phyloP scores from a whole-genome alignment of 495 filamentous ascomycete genomes.

The Ascobolus immersus region DNA sequence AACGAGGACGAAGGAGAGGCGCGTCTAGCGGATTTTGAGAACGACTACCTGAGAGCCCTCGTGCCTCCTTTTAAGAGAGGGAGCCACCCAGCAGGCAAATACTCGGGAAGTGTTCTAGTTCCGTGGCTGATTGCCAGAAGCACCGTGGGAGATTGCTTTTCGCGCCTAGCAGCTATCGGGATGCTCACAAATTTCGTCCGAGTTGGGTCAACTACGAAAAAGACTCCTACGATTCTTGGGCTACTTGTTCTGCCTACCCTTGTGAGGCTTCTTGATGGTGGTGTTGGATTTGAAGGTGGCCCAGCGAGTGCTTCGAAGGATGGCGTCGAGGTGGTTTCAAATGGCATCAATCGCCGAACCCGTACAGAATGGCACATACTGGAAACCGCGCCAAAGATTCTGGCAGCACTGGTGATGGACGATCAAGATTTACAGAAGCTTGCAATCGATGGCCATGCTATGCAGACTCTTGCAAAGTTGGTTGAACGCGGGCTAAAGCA shows the following conservation, averaged over 20 bases:
- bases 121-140: no score
- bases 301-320: constrained; percentile 11
- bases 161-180: no score
- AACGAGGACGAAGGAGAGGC: no score
- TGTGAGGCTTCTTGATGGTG: constrained; percentile 39
- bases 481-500: constrained; percentile 33
- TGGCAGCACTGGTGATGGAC: constrained; percentile 56
- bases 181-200: no score
- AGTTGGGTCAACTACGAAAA: no score
- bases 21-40: no score
- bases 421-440: constrained; percentile 53
- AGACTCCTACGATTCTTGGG: no score
- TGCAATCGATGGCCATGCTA: constrained; percentile 49
- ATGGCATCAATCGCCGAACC: constrained; percentile 3
- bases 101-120: no score
- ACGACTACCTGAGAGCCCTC: no score
- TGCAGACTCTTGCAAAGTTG: constrained; percentile 46
- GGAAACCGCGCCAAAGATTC: constrained; percentile 45
- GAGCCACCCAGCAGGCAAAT: no score
- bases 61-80: no score
- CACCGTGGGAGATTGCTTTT: no score
- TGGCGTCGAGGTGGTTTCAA: constrained; percentile 17
- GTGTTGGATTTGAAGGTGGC: constrained; percentile 21
- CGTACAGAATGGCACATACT: constrained; percentile 27
- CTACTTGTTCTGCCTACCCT: constrained; percentile 53